Percentiles rank a stretch among this genome's conserved stretches.
Conservation (phyloP, 2,329 filamentous ascomycete species). For the Phialophora verrucosa region DNA sequence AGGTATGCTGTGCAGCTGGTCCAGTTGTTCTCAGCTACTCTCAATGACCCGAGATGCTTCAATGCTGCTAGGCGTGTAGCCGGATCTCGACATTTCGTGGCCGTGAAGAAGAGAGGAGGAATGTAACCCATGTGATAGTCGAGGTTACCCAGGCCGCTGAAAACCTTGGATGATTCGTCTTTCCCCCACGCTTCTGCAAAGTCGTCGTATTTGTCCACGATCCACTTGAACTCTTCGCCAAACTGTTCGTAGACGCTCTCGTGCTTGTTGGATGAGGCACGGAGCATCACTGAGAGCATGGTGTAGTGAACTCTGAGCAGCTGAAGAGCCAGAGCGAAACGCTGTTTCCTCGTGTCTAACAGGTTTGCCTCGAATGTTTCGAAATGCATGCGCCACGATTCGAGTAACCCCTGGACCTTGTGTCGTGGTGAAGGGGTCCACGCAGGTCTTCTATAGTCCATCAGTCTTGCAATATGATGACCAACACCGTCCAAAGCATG, state of each 20-base stretch:
- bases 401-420: slow-evolving; percentile 24
- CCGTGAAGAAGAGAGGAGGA: slow-evolving; percentile 35
- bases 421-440: slow-evolving; percentile 14
- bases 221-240: slow-evolving; percentile 28
- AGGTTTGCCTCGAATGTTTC: slow-evolving; percentile 23
- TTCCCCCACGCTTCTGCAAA: slow-evolving; percentile 18
- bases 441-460: slow-evolving; percentile 19
- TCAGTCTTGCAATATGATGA: slow-evolving; percentile 30
- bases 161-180: slow-evolving; percentile 20
- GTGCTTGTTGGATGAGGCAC: slow-evolving; percentile 18
- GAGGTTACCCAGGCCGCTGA: slow-evolving; percentile 18
- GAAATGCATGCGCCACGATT: slow-evolving; percentile 25
- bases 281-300: slow-evolving; percentile 30
- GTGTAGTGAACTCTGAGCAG: slow-evolving; percentile 27
- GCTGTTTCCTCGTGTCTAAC: slow-evolving; percentile 8
- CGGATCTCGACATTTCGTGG: slow-evolving; percentile 33
- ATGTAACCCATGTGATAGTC: slow-evolving; percentile 32
- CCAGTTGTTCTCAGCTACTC: slow-evolving; percentile 31
- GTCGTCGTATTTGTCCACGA: slow-evolving; percentile 27
- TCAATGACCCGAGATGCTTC: slow-evolving; percentile 20
- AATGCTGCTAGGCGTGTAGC: slow-evolving; percentile 22
- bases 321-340: slow-evolving; percentile 11
- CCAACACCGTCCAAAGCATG: slow-evolving; percentile 28
- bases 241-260: slow-evolving; percentile 27
- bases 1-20: slow-evolving; percentile 34